Evolutionary conservation across 192 early-diverging fungal genomes (phyloP).

Genomic region (Mortierella antarctica): DNA sequence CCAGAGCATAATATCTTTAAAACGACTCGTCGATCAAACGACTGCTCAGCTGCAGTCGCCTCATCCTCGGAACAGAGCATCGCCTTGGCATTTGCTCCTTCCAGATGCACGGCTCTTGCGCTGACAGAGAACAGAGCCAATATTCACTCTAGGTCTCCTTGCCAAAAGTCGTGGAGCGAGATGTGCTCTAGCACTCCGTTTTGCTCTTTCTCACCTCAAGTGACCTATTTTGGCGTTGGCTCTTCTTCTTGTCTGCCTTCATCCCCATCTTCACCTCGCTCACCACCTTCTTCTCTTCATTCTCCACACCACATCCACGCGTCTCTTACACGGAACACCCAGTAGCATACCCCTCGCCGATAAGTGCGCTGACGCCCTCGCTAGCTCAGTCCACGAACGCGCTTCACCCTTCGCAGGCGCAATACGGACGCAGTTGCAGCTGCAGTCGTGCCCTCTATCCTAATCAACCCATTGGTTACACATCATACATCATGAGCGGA

Average conservation of each 20-base stretch:
- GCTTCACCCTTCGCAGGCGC: too few species aligned
- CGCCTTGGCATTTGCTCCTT: too few species aligned
- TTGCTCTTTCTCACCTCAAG: not conserved
- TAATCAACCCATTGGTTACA: not conserved
- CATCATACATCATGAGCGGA: constrained; percentile 7
- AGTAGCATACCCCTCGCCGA: too few species aligned
- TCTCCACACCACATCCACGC: not conserved
- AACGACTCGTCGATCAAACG: too few species aligned
- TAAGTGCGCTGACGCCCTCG: too few species aligned
- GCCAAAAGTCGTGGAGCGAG: too few species aligned
- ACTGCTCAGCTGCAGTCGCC: too few species aligned
- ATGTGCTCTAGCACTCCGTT: not conserved
- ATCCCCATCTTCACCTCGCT: not conserved
- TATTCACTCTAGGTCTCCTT: constrained; percentile 10
- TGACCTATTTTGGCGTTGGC: not conserved
- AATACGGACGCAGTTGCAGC: not conserved
- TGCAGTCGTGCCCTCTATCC: not conserved
- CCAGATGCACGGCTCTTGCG: too few species aligned
- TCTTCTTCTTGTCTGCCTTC: not conserved
- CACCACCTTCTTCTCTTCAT: not conserved
- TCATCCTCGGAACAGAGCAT: too few species aligned
- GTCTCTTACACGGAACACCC: not conserved
- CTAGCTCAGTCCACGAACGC: too few species aligned
- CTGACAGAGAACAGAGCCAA: not conserved
- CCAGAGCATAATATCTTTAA: too few species aligned